Percentiles rank a stretch among this genome's conserved stretches.
Conservation (phyloP, 2,329 filamentous ascomycete genomes). For the Neurospora sp. region DNA sequence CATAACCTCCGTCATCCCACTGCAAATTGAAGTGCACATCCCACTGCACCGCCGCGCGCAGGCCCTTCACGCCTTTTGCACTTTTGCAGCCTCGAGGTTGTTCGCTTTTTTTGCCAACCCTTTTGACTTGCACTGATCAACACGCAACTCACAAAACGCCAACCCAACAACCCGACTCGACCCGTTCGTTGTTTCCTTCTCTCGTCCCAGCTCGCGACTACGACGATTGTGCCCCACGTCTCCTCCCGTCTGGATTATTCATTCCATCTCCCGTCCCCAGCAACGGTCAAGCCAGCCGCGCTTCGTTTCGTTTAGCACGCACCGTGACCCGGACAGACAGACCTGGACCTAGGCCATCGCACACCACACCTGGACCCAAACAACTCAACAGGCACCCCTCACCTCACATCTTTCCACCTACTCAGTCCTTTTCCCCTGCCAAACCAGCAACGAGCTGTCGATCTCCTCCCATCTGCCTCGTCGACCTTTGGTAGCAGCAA, state of each 20-base stretch:
- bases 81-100: background rate
- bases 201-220: background rate
- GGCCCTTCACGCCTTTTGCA: background rate
- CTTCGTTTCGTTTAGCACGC: background rate
- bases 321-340: background rate
- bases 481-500: background rate
- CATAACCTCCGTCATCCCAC: slow-evolving; percentile 18
- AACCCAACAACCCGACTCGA: background rate
- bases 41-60: background rate
- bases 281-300: background rate
- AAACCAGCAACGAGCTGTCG: background rate
- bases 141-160: background rate
- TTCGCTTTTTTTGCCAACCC: slow-evolving; percentile 4
- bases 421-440: background rate
- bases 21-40: background rate
- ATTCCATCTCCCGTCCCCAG: background rate
- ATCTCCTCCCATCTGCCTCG: background rate
- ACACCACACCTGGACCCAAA: background rate
- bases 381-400: background rate
- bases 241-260: background rate
- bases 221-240: background rate
- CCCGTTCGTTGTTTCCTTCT: background rate
- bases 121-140: slow-evolving; percentile 1
- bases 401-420: background rate
- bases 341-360: background rate